A percentile compares a stretch with the other conserved stretches of the same genome.
These are phyloP conservation scores for Candolleomyces eurysporus DNA, from an alignment of 768 basidiomycete species.

Conservation along the genomic window DNA sequence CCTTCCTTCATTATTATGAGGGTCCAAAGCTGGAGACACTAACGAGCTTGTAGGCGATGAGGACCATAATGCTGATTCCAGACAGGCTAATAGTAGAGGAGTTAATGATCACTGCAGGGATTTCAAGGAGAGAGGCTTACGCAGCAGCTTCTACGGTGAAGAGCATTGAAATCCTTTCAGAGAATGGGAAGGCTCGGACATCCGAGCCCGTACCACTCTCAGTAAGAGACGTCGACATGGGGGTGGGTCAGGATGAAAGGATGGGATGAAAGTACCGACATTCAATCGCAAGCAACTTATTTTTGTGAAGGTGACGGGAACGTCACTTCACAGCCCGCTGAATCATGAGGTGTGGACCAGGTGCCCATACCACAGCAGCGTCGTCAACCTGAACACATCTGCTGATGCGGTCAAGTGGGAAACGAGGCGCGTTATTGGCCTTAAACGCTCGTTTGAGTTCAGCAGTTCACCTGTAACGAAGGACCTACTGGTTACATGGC, in stretches of 20 bases:
- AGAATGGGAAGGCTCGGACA: neutral
- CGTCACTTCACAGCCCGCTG: neutral
- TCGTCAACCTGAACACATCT: too few species aligned
- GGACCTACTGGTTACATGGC: too few species aligned
- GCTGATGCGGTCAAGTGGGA: too few species aligned
- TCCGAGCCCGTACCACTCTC: neutral
- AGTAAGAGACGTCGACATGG: neutral
- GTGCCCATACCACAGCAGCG: neutral
- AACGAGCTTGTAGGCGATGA: slow-evolving; percentile 7
- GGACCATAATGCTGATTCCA: neutral
- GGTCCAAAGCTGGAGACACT: neutral
- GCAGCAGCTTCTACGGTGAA: neutral
- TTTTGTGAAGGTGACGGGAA: neutral
- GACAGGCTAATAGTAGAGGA: neutral
- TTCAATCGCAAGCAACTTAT: neutral
- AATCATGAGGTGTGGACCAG: neutral
- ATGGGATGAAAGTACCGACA: neutral
- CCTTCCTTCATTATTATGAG: neutral
- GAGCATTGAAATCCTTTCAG: neutral
- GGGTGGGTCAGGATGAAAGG: neutral
- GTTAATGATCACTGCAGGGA: neutral
- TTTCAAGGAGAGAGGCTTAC: neutral
- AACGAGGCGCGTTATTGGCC: too few species aligned
- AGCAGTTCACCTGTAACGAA: too few species aligned
- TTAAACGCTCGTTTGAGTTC: too few species aligned